A percentile compares a stretch with the other conserved stretches of the same genome.
Evolutionary conservation across 2,329 filamentous ascomycete species (phyloP).

Genomic region (Podosphaera leucotricha): DNA sequence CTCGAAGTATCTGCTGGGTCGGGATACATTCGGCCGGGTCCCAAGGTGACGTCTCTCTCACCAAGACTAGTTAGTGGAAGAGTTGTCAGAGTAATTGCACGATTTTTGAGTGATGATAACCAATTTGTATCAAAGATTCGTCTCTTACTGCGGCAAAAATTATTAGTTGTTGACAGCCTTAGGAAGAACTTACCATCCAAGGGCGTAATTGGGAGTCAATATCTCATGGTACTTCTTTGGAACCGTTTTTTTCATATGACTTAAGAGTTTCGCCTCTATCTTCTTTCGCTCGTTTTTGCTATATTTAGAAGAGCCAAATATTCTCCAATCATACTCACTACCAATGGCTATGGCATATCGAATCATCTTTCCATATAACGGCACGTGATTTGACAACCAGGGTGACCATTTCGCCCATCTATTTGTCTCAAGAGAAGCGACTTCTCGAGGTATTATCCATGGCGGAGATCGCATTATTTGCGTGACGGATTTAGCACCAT

Average conservation of each 20-base stretch:
- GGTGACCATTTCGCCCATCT: constrained; percentile 24
- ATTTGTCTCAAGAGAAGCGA: constrained; percentile 17
- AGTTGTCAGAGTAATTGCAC: constrained; percentile 28
- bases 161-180: background rate
- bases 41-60: constrained; percentile 24
- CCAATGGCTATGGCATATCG: constrained; percentile 20
- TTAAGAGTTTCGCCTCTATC: constrained; percentile 20
- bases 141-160: constrained; percentile 20
- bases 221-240: constrained; percentile 34
- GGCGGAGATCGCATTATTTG: constrained; percentile 34
- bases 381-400: constrained; percentile 22
- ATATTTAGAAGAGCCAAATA: constrained; percentile 21
- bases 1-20: constrained; percentile 7
- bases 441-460: constrained; percentile 24
- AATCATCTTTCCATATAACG: constrained; percentile 21
- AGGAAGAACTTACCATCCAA: constrained; percentile 19
- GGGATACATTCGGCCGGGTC: constrained; percentile 25
- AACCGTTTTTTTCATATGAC: constrained; percentile 22
- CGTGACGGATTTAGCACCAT: constrained; percentile 27
- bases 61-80: constrained; percentile 24
- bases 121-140: constrained; percentile 28
- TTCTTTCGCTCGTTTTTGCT: constrained; percentile 19
- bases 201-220: constrained; percentile 29
- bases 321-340: constrained; percentile 22
- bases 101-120: constrained; percentile 23